These are phyloP conservation scores for Ophiostoma tasmaniense DNA, from an alignment of 2,329 filamentous ascomycete genomes.

Conservation along the genomic window DNA sequence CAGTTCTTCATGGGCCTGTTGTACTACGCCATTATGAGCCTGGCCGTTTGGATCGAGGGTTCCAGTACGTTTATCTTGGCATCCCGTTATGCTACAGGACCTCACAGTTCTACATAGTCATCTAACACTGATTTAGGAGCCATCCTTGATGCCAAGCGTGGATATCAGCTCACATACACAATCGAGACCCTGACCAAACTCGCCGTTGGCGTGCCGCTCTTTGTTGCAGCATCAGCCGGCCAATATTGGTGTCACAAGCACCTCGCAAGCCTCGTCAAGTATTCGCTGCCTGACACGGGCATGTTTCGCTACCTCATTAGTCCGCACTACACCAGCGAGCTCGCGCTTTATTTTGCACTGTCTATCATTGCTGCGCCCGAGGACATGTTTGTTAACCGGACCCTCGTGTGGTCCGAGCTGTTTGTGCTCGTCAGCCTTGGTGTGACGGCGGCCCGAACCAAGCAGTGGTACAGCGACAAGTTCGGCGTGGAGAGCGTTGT, in stretches of 20 bases:
- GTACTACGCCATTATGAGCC: slow-evolving; percentile 66
- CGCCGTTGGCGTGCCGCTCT: slow-evolving; percentile 50
- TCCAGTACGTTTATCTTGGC: slow-evolving; percentile 49
- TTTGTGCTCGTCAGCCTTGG: slow-evolving; percentile 77
- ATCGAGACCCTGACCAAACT: slow-evolving; percentile 35
- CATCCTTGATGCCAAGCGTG: slow-evolving; percentile 25
- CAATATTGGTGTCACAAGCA: slow-evolving; percentile 69
- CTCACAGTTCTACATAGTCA: no score
- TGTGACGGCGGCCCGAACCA: slow-evolving; percentile 69
- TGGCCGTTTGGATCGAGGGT: slow-evolving; percentile 80
- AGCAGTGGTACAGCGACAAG: slow-evolving; percentile 66
- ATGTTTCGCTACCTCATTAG: slow-evolving; percentile 67
- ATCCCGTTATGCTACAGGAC: no score
- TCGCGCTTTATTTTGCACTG: slow-evolving; percentile 72
- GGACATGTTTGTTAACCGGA: slow-evolving; percentile 59
- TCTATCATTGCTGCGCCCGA: slow-evolving; percentile 63
- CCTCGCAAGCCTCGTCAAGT: slow-evolving; percentile 65
- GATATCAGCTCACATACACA: not conserved
- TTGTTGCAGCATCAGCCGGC: slow-evolving; percentile 59
- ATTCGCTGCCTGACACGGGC: slow-evolving; percentile 67
- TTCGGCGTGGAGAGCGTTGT: slow-evolving; percentile 61
- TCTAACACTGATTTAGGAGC: no score
- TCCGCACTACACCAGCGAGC: slow-evolving; percentile 89
- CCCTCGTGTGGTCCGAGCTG: slow-evolving; percentile 57
- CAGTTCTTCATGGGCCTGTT: slow-evolving; percentile 72